Evolutionary conservation across 768 basidiomycete genomes (phyloP), one percentile per base, ranked within the genome.

Genomic region (Cystofilobasidium macerans): DNA sequence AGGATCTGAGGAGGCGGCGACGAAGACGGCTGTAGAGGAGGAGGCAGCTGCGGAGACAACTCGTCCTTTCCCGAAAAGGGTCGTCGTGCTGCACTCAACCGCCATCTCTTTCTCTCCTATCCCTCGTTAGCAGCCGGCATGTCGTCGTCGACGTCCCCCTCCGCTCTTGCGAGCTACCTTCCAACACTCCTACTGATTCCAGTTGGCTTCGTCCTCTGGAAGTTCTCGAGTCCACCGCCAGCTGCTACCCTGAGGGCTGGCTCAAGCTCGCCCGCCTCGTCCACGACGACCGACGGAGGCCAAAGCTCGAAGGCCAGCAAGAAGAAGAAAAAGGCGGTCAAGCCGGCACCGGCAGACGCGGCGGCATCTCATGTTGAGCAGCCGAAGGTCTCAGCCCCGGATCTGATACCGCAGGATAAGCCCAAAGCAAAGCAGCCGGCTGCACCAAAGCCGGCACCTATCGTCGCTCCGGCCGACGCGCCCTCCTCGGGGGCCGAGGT

Each of bases 311-410:
- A 47, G 45, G 26, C 32, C 43, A 61, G 45, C 32, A 53, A n/a
- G 33, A 38, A 28, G 47, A 35, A 63, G 36, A 32, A 63, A 40
- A 53, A 54, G 38, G 26, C 36, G 60, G 20, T 18, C 35, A 63
- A 53, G 51, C 5, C 51, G 5, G 28, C 51, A 5, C 9, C 28
- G 32, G 28, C 51, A 16, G 18, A 1, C 28, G 28, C 26, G 12
- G 48, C 6, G 8, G 24, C n/a, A 24, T 5, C 48, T 26, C 9
- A 22, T 5, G 9, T 20, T 16, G 42, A 5, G 22, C 22, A n/a
- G n/a, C 14, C 22, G n/a, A 6, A 47, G n/a, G 9, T n/a, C 45
- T 8, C 2, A n/a, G 45, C 45, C 45, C 4, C 11, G 45, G 5
- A 6, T 20, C 3, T 5, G 22, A 3, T 13, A 47, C 13, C 45